phyloP scores from a whole-genome alignment of 257 asterid genomes.

The Forsythia viridissima region DNA sequence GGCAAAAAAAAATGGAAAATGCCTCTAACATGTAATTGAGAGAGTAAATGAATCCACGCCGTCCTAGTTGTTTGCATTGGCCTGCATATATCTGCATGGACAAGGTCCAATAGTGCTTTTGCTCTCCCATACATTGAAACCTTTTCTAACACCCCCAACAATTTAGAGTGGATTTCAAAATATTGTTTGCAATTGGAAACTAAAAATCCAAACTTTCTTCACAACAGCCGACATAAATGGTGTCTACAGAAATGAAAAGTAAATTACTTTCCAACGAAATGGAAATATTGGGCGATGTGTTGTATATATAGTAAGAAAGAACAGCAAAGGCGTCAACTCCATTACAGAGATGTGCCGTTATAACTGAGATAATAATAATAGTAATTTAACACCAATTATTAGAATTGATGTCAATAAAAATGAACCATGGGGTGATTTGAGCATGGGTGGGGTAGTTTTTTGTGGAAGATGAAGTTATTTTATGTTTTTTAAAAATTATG shows the following conservation, averaged over 20 bases:
- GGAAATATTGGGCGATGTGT: background rate
- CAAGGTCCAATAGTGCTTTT: too few relatives aligned
- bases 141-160: too few relatives aligned
- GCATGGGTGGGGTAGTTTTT: too few relatives aligned
- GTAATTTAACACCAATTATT: slow-evolving; percentile 18
- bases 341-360: slow-evolving; percentile 10
- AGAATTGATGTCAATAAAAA: slow-evolving; percentile 4
- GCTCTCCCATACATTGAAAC: too few relatives aligned
- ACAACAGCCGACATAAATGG: slow-evolving; percentile 20
- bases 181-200: slow-evolving; percentile 3
- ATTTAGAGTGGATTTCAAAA: slow-evolving; percentile 4
- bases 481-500: too few relatives aligned
- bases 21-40: too few relatives aligned
- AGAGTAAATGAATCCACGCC: too few relatives aligned
- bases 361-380: background rate
- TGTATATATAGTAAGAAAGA: slow-evolving; percentile 7
- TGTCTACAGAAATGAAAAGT: slow-evolving; percentile 10
- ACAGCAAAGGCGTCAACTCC: slow-evolving; percentile 8
- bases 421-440: too few relatives aligned
- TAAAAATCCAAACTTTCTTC: slow-evolving; percentile 19
- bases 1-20: too few relatives aligned
- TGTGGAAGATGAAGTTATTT: too few relatives aligned
- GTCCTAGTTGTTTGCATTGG: too few relatives aligned
- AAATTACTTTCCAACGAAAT: slow-evolving; percentile 1
- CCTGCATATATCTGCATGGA: too few relatives aligned